Evolutionary conservation across 495 filamentous ascomycete species (phyloP), one percentile per base, ranked within the genome.

Genomic region (Monascus purpureus): DNA sequence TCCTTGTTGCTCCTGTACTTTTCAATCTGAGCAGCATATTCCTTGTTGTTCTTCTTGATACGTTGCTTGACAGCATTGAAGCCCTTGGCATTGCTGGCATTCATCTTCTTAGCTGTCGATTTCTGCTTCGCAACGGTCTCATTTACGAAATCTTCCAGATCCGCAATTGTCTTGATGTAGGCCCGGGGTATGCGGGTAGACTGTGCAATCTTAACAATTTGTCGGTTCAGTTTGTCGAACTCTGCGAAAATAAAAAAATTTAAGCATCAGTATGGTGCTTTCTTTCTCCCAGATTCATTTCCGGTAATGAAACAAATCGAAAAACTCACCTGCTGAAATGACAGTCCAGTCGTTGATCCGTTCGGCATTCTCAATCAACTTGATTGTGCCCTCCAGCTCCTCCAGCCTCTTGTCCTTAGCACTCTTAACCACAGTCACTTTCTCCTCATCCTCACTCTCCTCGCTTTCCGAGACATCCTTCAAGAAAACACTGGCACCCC

Each of bases 41-140:
- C 86, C 63, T 93, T 87, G 72, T 93, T 96, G 65, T 87, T 92
- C 67, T 92, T 93, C 72, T 87, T 83, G 64, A 96, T 83, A 55
- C 78, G 77, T 59, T 99, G 90, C 64, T 94, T 93, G 42, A 96
- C 80, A 30, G 84, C 82, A 48, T 95, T 99, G 45, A 99, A 71
- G 46, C 86, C 84, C 63, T 85, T 82, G 37, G 85, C 77, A 47
- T 86, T 92, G 50, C 80, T 85, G 25, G 88, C 83, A 57, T 95
- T 99, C 87, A 96, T 93, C 70, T 95, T 96, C 75, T 92, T 93
- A 31, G 80, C 78, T 5, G 85, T 78, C 40, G 88, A 80, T 65
- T 96, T 99, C 55, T 93, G 84, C 65, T 94, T 94, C 46, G 80
- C 70, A 36, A 86, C 72, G 11, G 86, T 79, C 61, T 96, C 92